phyloP scores from a whole-genome alignment of 352 stramenopile genomes.

The Globisporangium cystogenes region DNA sequence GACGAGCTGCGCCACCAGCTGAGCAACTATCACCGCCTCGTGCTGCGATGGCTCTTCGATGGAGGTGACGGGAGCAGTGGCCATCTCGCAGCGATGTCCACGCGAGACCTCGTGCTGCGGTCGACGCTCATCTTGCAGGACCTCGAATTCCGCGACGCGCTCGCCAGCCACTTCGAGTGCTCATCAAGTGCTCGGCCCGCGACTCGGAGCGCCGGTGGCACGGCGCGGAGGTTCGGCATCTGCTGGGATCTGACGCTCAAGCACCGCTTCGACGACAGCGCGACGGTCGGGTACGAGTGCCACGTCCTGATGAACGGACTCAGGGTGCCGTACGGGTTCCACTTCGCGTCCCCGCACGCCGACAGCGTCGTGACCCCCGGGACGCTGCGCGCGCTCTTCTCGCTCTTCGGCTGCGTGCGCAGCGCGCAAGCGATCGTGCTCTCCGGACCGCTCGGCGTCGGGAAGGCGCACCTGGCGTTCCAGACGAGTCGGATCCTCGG shows the following conservation, averaged over 20 bases:
- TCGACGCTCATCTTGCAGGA: constrained; percentile 37
- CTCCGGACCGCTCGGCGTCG: constrained; percentile 13
- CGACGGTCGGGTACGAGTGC: constrained; percentile 56
- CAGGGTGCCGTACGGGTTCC: constrained; percentile 58
- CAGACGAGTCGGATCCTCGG: constrained; percentile 45
- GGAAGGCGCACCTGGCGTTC: constrained; percentile 32
- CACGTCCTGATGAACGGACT: constrained; percentile 47
- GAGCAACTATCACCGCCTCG: neutral
- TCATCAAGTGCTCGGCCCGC: neutral
- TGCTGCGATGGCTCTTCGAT: constrained; percentile 4
- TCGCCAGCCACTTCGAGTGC: constrained; percentile 24
- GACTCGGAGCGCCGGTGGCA: neutral
- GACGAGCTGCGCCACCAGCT: constrained; percentile 5
- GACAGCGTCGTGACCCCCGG: constrained; percentile 35
- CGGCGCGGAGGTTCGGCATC: neutral
- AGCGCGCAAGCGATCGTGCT: constrained; percentile 25
- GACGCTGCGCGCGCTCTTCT: constrained; percentile 45
- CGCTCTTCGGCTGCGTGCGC: constrained; percentile 40
- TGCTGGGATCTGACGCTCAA: constrained; percentile 58
- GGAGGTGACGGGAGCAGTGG: neutral
- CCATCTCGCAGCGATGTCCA: neutral
- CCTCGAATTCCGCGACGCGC: constrained; percentile 46
- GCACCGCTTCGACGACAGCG: constrained; percentile 53
- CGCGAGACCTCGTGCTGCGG: constrained; percentile 21
- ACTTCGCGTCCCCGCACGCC: constrained; percentile 29